phyloP scores from a whole-genome alignment of 768 basidiomycete genomes.

The Chiua virens region DNA sequence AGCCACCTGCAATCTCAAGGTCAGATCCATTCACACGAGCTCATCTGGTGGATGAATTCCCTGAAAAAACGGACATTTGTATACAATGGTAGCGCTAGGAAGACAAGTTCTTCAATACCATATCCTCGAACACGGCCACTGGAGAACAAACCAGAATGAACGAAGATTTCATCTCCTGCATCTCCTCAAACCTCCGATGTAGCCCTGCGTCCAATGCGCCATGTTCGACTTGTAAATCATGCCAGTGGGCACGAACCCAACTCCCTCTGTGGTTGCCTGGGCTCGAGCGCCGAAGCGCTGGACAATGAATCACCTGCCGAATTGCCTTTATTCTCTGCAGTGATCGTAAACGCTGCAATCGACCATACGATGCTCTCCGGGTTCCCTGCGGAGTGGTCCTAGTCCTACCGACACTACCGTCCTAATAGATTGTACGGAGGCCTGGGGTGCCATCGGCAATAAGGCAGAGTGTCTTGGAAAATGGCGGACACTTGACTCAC shows the following conservation, averaged over 20 bases:
- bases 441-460: neutral
- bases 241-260: neutral
- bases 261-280: neutral
- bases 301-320: neutral
- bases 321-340: neutral
- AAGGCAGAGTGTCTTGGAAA: too few species aligned
- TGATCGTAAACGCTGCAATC: conserved; percentile 1
- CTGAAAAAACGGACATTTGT: too few species aligned
- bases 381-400: neutral
- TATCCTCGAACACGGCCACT: conserved; percentile 2
- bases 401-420: too few species aligned
- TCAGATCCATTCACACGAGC: too few species aligned
- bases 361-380: neutral
- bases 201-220: neutral
- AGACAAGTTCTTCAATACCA: neutral
- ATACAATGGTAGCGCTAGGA: too few species aligned
- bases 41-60: too few species aligned
- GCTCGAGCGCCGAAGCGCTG: too few species aligned
- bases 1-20: too few species aligned
- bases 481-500: too few species aligned
- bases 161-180: neutral
- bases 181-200: neutral
- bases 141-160: neutral
- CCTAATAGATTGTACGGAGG: too few species aligned
- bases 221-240: conserved; percentile 4